Evolutionary conservation across 495 filamentous ascomycete species (phyloP).

Genomic region (Sabuloglossum arenarium): DNA sequence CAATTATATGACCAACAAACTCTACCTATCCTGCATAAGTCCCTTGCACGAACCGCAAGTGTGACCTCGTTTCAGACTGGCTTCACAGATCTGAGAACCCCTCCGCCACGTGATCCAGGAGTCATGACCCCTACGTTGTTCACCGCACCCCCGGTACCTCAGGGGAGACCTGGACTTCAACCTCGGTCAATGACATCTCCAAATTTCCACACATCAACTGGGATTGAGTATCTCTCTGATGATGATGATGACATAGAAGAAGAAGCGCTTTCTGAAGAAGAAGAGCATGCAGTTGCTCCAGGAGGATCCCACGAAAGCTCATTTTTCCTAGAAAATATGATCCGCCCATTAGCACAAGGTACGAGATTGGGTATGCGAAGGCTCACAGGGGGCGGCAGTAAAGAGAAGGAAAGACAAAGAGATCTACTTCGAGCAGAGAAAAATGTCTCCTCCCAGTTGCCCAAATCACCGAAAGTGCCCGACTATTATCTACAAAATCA

Average conservation of each 20-base stretch:
- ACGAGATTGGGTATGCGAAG: slow-evolving; percentile 41
- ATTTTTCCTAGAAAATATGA: slow-evolving; percentile 40
- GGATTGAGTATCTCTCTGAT: slow-evolving; percentile 3
- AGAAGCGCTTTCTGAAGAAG: slow-evolving; percentile 35
- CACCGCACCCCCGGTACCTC: slow-evolving; percentile 12
- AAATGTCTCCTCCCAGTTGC: slow-evolving; percentile 8
- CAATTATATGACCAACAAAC: slow-evolving; percentile 89
- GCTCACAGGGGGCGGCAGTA: slow-evolving; percentile 38
- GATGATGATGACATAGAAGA: slow-evolving; percentile 19
- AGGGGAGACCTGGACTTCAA: slow-evolving; percentile 6
- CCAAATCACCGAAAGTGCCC: slow-evolving; percentile 4
- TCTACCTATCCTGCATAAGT: slow-evolving; percentile 72
- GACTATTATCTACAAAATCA: slow-evolving; percentile 3
- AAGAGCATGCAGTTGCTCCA: slow-evolving; percentile 25
- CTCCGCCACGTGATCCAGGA: slow-evolving; percentile 31
- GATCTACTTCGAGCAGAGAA: slow-evolving; percentile 33
- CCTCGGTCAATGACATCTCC: neutral
- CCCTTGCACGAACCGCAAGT: slow-evolving; percentile 47
- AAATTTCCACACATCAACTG: slow-evolving; percentile 1
- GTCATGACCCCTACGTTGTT: slow-evolving; percentile 44
- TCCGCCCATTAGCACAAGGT: slow-evolving; percentile 24
- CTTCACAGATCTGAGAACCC: slow-evolving; percentile 50
- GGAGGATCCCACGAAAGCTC: slow-evolving; percentile 28
- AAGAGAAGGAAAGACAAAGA: slow-evolving; percentile 38
- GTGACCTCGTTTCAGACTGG: slow-evolving; percentile 73